Evolutionary conservation across 345 rosid genomes (phyloP), one percentile per base, ranked within the genome.

Genomic region (Eucalyptus tenuipes): DNA sequence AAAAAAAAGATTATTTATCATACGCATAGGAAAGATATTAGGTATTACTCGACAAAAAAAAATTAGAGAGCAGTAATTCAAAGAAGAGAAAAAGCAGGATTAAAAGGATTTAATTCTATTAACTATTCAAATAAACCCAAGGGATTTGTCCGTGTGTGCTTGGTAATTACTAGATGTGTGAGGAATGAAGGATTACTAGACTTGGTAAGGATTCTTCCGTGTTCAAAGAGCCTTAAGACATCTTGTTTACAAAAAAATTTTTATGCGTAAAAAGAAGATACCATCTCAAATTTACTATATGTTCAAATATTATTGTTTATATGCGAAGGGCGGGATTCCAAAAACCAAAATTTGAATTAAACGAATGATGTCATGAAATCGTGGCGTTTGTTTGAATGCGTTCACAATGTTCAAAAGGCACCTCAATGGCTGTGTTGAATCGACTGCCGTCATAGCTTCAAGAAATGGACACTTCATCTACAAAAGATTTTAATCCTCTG

Each of bases 231-330:
- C 12, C 7, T 9, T 0, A 22, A 22, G 7, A 10, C 25, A 33
- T 12, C 4, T 68, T 7, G 4, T 33, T 68, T 9, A 33, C 1
- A 33, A 33, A 68, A 10, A 9, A 33, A 24, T 4, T 0, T 1
- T 17, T 33, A 4, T 22, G 13, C 2, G 13, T 16, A 16, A 68
- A 68, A 9, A 3, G 11, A 33, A 68, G 4, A 7, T 33, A 33
- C 7, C 27, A 0, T 37, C 82, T 40, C 15, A 4, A 75, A 20
- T 40, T 20, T 75, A 75, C 47, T 10, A 5, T 20, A 40, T 40
- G 82, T 75, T 20, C 15, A 37, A 20, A 75, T 6, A 37, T 37
- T 9, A 71, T 18, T 37, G 45, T 18, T 31, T 10, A 5, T 10
- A 3, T 1, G 44, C 4, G 13, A 75, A 11, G 80, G 20, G 44